A percentile compares a stretch with the other conserved stretches of the same genome.
These are phyloP conservation scores for Colletotrichum endophyticum DNA, from an alignment of 2,329 filamentous ascomycete genomes.

Conservation along the genomic window DNA sequence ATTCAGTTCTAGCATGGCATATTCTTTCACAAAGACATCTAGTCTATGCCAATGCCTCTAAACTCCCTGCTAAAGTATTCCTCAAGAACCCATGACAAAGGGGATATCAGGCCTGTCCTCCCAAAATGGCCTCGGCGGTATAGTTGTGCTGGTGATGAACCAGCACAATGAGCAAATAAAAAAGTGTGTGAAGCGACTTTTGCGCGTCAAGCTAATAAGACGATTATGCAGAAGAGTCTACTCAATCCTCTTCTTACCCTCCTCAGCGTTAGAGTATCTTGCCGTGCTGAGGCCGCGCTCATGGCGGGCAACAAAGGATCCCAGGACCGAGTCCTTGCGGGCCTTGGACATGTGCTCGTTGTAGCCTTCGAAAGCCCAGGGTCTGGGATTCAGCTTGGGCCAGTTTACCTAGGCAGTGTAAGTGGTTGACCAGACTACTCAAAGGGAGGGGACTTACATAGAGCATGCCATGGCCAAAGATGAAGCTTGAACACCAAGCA, in stretches of 20 bases:
- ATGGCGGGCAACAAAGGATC: slow-evolving; percentile 74
- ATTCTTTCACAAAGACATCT: neutral
- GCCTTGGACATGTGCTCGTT: slow-evolving; percentile 85
- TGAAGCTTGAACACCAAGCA: slow-evolving; percentile 76
- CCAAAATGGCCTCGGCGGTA: neutral
- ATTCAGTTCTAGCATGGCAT: slow-evolving; percentile 1
- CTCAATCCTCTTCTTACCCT: slow-evolving; percentile 98
- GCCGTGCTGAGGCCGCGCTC: slow-evolving; percentile 85
- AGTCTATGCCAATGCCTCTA: neutral
- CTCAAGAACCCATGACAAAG: neutral
- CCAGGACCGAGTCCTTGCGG: slow-evolving; percentile 81
- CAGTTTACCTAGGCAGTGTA: slow-evolving; percentile 80
- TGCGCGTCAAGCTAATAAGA: neutral
- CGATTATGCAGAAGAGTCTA: slow-evolving; percentile 39
- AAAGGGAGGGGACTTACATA: slow-evolving; percentile 71
- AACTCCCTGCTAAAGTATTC: neutral
- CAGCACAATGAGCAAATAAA: neutral
- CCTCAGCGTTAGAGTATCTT: slow-evolving; percentile 84
- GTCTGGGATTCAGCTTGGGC: slow-evolving; percentile 92
- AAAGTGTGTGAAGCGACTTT: neutral
- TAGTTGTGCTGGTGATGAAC: neutral
- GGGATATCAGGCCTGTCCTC: neutral
- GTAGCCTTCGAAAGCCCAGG: slow-evolving; percentile 86
- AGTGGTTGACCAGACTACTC: slow-evolving; percentile 5
- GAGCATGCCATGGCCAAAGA: slow-evolving; percentile 85